phyloP scores from a whole-genome alignment of 148 eudicot species.

The Camellia japonica region DNA sequence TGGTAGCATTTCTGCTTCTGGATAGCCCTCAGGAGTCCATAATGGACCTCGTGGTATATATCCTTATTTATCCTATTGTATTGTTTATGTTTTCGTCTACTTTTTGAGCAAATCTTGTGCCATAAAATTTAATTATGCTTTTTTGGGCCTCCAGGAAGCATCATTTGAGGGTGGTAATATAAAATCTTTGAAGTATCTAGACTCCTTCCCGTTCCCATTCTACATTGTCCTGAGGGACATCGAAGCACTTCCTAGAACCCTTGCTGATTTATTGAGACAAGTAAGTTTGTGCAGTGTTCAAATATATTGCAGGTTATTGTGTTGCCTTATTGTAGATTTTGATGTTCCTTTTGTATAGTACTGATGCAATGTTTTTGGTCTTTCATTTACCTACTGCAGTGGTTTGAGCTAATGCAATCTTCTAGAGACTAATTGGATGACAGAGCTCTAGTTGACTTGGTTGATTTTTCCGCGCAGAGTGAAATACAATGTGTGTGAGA shows the following conservation, averaged over 20 bases:
- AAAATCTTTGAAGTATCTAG: conserved; percentile 47
- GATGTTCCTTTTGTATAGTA: neutral
- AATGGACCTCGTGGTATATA: conserved; percentile 57
- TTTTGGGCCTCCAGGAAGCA: conserved; percentile 40
- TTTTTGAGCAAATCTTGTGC: neutral
- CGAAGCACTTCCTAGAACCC: conserved; percentile 89
- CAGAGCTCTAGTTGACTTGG: neutral
- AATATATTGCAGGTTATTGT: neutral
- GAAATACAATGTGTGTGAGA: neutral
- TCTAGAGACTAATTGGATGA: conserved; percentile 44
- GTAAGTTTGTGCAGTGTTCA: conserved; percentile 31
- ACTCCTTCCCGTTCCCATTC: conserved; percentile 93
- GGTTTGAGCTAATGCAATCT: conserved; percentile 93
- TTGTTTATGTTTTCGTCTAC: neutral
- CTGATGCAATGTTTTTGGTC: neutral
- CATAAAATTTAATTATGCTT: neutral
- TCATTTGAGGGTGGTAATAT: conserved; percentile 35
- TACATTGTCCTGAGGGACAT: conserved; percentile 77
- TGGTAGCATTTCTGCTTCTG: conserved; percentile 84
- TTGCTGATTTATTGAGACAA: conserved; percentile 94
- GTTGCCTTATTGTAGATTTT: conserved; percentile 4
- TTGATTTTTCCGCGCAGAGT: neutral
- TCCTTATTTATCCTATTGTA: neutral
- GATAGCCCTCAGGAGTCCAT: conserved; percentile 77
- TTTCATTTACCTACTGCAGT: conserved; percentile 42